phyloP scores from a whole-genome alignment of 2,329 filamentous ascomycete genomes.

The Didymella segeticola region DNA sequence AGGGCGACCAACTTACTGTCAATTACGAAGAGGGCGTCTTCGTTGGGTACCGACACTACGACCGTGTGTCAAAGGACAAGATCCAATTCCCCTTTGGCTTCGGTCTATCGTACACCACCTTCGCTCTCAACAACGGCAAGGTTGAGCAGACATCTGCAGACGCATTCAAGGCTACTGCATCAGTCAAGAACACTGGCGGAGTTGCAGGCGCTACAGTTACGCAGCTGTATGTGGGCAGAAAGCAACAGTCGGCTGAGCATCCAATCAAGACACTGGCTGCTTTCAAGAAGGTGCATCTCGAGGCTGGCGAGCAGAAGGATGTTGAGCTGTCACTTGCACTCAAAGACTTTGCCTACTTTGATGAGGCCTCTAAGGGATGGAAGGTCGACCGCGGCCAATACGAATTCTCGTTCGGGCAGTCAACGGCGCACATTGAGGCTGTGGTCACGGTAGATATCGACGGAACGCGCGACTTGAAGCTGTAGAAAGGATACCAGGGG shows the following conservation, averaged over 20 bases:
- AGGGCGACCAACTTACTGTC: slow-evolving; percentile 65
- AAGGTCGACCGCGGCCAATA: slow-evolving; percentile 41
- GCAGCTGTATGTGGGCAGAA: slow-evolving; percentile 67
- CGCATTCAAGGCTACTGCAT: slow-evolving; percentile 43
- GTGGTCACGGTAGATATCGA: slow-evolving; percentile 34
- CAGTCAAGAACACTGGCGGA: slow-evolving; percentile 60
- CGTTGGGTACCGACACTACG: slow-evolving; percentile 64
- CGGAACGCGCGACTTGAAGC: slow-evolving; percentile 26
- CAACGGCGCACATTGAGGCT: slow-evolving; percentile 32
- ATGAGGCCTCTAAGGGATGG: slow-evolving; percentile 37
- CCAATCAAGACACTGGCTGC: slow-evolving; percentile 73
- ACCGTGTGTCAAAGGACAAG: slow-evolving; percentile 66
- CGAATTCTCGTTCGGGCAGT: slow-evolving; percentile 44
- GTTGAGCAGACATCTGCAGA: slow-evolving; percentile 66
- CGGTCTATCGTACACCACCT: slow-evolving; percentile 49
- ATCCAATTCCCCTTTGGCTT: slow-evolving; percentile 50
- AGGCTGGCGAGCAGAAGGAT: slow-evolving; percentile 62
- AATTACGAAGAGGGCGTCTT: slow-evolving; percentile 61
- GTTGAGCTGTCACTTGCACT: slow-evolving; percentile 56
- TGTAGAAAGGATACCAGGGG: slow-evolving; percentile 5
- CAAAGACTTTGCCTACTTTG: slow-evolving; percentile 44
- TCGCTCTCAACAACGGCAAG: slow-evolving; percentile 57
- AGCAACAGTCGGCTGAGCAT: slow-evolving; percentile 43
- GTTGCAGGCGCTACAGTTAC: slow-evolving; percentile 58
- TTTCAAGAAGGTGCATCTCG: slow-evolving; percentile 69